phyloP scores from a whole-genome alignment of 2,329 filamentous ascomycete genomes.

The Dothistroma pini region DNA sequence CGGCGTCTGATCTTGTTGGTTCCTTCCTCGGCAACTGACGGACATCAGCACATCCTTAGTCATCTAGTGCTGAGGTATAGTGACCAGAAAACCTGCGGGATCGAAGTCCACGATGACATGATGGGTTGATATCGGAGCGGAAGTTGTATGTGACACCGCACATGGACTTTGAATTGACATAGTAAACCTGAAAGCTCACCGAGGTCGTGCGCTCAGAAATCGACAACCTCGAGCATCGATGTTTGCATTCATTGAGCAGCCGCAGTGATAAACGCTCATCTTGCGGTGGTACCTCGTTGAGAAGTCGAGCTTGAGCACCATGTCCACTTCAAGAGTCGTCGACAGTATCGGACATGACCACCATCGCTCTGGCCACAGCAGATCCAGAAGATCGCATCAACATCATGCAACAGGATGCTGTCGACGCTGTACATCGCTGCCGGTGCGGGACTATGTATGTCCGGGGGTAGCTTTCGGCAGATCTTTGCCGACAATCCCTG shows the following conservation, averaged over 20 bases:
- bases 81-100: neutral
- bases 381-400: too few relatives aligned
- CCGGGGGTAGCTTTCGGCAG: neutral
- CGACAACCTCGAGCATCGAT: too few relatives aligned
- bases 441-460: neutral
- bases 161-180: too few relatives aligned
- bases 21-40: neutral
- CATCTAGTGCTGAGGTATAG: neutral
- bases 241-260: too few relatives aligned
- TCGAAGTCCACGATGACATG: neutral
- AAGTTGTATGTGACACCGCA: too few relatives aligned
- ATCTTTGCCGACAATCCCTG: neutral
- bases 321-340: neutral
- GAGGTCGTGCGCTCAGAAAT: too few relatives aligned
- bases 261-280: too few relatives aligned
- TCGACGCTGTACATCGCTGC: neutral
- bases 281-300: too few relatives aligned
- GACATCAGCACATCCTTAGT: neutral
- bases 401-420: neutral
- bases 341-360: neutral
- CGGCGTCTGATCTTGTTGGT: neutral
- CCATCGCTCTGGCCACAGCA: too few relatives aligned
- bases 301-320: too few relatives aligned
- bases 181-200: too few relatives aligned
- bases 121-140: neutral